Evolutionary conservation across 2,329 filamentous ascomycete species (phyloP), one percentile per base, ranked within the genome.

Genomic region (Cercospora sp.): DNA sequence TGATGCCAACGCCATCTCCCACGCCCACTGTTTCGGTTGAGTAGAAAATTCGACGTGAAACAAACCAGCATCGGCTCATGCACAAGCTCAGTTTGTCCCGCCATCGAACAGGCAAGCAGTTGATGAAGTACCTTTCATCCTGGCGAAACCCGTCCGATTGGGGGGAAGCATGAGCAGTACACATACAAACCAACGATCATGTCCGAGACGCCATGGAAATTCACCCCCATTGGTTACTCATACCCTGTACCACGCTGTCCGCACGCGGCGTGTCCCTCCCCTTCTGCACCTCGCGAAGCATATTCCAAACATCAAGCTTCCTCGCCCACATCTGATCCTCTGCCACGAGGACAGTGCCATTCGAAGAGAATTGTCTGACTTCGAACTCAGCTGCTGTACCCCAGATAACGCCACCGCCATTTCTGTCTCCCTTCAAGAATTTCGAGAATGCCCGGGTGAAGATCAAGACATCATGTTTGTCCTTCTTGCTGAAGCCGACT

Each of bases 381-480:
- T 72, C 68, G 31, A 57, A 60, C 61, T 70, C 68, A n/a, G 55
- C 64, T 26, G 68, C 66, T 16, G 70, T 72, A 5, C 68, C 63
- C 70, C 68, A 72, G 13, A 65, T 63, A 48, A 60, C 63, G 8
- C 23, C 33, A 4, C 48, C 33, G 2, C 48, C 64, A 30, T 55
- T 59, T 20, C 58, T 60, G 31, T 70, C 68, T 36, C 66, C 70
- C 13, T 64, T 64, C 40, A 72, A n/a, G 57, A 66, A 72, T 5
- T 66, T 65, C 2, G 64, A 66, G 48, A 72, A 70, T 3, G 70
- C 66, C 5, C 55, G 18, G 12, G 61, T 60, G 36, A 72, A 69
- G 26, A 68, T 65, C n/a, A 67, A 33, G 4, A 72, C 68, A 20
- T 69, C 70, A 13, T 72, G 68, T 28, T 68, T 70, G 23, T 72